These are phyloP conservation scores for Ulvella scutata DNA, from an alignment of 139 green algal species.

Conservation along the genomic window DNA sequence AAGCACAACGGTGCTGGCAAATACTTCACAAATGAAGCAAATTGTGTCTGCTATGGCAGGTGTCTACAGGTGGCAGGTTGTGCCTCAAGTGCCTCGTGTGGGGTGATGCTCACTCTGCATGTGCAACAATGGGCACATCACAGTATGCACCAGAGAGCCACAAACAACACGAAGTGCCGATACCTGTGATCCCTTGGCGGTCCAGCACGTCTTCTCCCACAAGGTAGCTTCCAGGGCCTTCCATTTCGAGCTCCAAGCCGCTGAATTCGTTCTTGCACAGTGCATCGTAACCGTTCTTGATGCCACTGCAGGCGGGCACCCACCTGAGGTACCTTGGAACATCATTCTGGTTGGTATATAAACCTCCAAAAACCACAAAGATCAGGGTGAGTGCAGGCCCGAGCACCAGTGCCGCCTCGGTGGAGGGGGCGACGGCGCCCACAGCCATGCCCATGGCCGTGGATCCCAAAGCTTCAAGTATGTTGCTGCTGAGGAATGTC, in stretches of 20 bases:
- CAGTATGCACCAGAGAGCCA: not conserved
- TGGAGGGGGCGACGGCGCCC: constrained; percentile 48
- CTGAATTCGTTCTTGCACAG: constrained; percentile 78
- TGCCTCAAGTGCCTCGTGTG: constrained; percentile 39
- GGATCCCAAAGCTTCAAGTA: constrained; percentile 1
- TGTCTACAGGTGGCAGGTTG: constrained; percentile 52
- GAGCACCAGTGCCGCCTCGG: constrained; percentile 76
- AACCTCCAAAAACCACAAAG: constrained; percentile 87
- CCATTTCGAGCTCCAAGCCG: constrained; percentile 45
- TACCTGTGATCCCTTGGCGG: constrained; percentile 38
- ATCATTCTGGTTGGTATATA: constrained; percentile 63
- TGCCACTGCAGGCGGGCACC: constrained; percentile 38
- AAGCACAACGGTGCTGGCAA: not conserved
- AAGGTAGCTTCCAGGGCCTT: not conserved
- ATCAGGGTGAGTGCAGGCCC: constrained; percentile 83
- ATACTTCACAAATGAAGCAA: constrained; percentile 4
- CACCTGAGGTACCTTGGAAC: constrained; percentile 13
- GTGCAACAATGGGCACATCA: not conserved
- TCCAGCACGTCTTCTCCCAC: constrained; percentile 39
- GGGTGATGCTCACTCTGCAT: not conserved
- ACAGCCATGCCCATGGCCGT: constrained; percentile 68
- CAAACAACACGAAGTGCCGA: constrained; percentile 11
- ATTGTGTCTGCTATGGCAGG: constrained; percentile 20
- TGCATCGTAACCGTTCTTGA: constrained; percentile 51
- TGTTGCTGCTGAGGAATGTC: not conserved